Base-by-base conservation (phyloP, 2,329 filamentous ascomycete genomes). In the Alternaria solani region DNA sequence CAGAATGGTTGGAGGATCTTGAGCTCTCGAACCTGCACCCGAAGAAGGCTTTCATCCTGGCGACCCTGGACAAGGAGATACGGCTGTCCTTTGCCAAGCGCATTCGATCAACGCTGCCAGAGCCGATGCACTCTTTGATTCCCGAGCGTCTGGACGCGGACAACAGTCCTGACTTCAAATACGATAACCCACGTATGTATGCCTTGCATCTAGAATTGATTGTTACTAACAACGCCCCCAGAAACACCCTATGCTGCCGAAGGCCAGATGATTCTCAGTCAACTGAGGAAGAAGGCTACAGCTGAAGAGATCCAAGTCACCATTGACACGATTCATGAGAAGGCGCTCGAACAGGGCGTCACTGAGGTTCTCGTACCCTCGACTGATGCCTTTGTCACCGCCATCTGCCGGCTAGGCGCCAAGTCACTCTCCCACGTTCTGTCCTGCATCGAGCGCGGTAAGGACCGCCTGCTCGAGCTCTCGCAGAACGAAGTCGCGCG, bases 391-490 rank as follows among this genome's bases (percentile, higher is more conserved):
- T 96, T 97, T 74, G 89, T 97, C 74, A 99, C 94, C 0, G 89
- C 92, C 20, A 94, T 99, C 67, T 95, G 94, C 81, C 95, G 89
- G 80, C 89, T 97, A 49, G 95, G 95, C 44, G 94, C 92, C 65
- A 99, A 99, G 80, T 97, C 94, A 0, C 87, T 99, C 32, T 97
- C 94, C 12, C 95, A 99, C 78, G 93, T 97, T 4, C 87, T 99
- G 16, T 96, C 94, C 8, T 96, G 92, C 77, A 97, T 99, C 66
- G 95, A 99, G 79, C 91, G 95, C 59, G 94, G 91, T 80, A 97
- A 97, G 80, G 92, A 94, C 55, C 89, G 93, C 30, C 88, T 99
- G 1, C 83, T 97, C 2, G 89, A 91, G 59, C 89, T 94, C 38
- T 93, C 92, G 0, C 85, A 89, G 1, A 85, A 88, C 0, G 87